A percentile compares a stretch with the other conserved stretches of the same genome.
phyloP scores from a whole-genome alignment of 1,139 yeast genomes.

The Cylindricascospora bacillispora region DNA sequence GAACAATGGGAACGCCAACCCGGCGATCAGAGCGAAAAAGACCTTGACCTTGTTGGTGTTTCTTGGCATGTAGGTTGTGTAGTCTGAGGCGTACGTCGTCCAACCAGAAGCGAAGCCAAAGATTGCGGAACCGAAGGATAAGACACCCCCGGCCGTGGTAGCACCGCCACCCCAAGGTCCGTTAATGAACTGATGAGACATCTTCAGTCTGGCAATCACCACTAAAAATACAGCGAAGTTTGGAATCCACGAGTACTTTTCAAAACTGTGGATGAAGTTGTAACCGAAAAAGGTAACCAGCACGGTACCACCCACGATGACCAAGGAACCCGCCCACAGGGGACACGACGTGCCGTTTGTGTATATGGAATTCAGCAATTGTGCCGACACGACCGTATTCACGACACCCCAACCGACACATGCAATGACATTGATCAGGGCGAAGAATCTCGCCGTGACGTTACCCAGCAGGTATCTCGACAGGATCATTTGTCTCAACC shows the following conservation, averaged over 20 bases:
- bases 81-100: constrained; percentile 87
- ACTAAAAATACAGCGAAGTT: constrained; percentile 58
- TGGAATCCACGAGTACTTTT: constrained; percentile 83
- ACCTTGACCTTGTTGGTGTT: constrained; percentile 44
- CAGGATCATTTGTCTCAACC: constrained; percentile 77
- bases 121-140: constrained; percentile 72
- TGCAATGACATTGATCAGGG: constrained; percentile 65
- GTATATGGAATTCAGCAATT: constrained; percentile 66
- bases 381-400: constrained; percentile 82
- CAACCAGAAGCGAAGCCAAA: constrained; percentile 92
- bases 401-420: constrained; percentile 97
- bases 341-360: constrained; percentile 45
- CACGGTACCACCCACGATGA: constrained; percentile 55
- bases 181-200: constrained; percentile 42
- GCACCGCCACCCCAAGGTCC: constrained; percentile 32
- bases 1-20: constrained; percentile 53
- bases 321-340: constrained; percentile 82
- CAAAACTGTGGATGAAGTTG: constrained; percentile 66
- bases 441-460: constrained; percentile 59
- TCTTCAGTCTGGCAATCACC: constrained; percentile 63
- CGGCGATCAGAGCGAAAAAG: constrained; percentile 48
- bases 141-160: constrained; percentile 58
- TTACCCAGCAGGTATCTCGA: constrained; percentile 72
- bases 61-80: constrained; percentile 70
- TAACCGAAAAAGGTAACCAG: constrained; percentile 75